A percentile compares a stretch with the other conserved stretches of the same genome.
These are phyloP conservation scores for Fistulinella cinereoalba DNA, from an alignment of 1,284 basidiomycete species.

Conservation along the genomic window DNA sequence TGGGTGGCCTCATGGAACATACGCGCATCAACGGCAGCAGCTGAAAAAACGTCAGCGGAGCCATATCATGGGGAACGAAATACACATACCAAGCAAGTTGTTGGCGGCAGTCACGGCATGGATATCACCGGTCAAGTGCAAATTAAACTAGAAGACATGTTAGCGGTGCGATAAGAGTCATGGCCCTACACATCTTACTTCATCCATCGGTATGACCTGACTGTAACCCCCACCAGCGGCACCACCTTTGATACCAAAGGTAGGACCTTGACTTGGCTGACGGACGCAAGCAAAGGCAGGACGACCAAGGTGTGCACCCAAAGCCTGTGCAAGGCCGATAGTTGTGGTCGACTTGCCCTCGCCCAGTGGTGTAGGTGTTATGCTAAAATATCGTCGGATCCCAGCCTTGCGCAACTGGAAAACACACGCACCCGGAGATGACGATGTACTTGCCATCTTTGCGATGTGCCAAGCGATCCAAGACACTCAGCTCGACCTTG, in stretches of 20 bases:
- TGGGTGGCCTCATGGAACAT: conserved; percentile 99
- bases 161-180: conserved; percentile 1
- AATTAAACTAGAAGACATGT: conserved; percentile 67
- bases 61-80: background rate
- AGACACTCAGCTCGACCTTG: conserved; percentile 89
- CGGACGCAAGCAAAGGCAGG: conserved; percentile 97
- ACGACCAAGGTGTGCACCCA: conserved; percentile 92
- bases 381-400: conserved; percentile 47
- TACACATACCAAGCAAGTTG: conserved; percentile 76
- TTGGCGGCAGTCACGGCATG: conserved; percentile 98
- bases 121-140: conserved; percentile 97
- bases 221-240: conserved; percentile 98
- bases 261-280: conserved; percentile 97
- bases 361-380: conserved; percentile 96
- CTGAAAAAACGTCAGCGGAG: conserved; percentile 39
- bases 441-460: conserved; percentile 97
- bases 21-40: conserved; percentile 94
- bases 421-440: conserved; percentile 73
- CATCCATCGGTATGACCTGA: conserved; percentile 99
- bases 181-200: conserved; percentile 52
- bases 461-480: conserved; percentile 83
- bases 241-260: conserved; percentile 99
- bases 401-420: background rate
- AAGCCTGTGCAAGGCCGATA: conserved; percentile 94
- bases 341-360: conserved; percentile 99